These are phyloP conservation scores for Micractinium conductrix DNA, from an alignment of 139 green algal genomes.

Conservation along the genomic window DNA sequence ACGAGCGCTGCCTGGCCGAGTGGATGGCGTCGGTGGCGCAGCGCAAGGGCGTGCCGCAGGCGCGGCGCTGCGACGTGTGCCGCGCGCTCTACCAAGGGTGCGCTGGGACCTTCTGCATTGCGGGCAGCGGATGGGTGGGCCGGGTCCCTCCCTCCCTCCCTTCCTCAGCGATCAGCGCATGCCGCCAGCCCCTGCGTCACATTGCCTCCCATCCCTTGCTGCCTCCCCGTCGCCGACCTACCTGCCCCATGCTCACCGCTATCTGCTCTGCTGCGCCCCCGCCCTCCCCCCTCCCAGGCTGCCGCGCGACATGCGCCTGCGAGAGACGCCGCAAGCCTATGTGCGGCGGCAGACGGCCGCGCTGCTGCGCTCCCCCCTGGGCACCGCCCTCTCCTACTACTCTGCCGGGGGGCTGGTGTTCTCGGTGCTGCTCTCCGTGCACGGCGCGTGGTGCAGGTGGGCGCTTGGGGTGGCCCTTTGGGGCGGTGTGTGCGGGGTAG, in stretches of 20 bases:
- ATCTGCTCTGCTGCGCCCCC: too few relatives aligned
- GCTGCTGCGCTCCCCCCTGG: not conserved
- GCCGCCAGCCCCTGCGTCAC: too few relatives aligned
- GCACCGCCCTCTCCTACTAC: not conserved
- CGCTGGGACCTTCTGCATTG: too few relatives aligned
- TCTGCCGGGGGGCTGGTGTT: not conserved
- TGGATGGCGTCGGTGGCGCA: slow-evolving; percentile 25
- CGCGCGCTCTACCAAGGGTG: not conserved
- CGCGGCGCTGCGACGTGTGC: slow-evolving; percentile 36
- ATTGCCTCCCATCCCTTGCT: too few relatives aligned
- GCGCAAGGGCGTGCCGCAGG: not conserved
- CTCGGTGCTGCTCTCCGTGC: not conserved
- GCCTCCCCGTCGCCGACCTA: too few relatives aligned
- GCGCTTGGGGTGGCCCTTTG: too few relatives aligned
- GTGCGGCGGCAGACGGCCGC: not conserved
- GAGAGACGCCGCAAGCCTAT: not conserved
- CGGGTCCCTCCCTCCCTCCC: too few relatives aligned
- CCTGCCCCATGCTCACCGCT: too few relatives aligned
- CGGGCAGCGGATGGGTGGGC: too few relatives aligned
- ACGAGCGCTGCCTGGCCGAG: slow-evolving; percentile 34
- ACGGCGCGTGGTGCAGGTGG: not conserved
- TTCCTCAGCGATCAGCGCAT: too few relatives aligned
- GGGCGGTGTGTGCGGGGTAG: too few relatives aligned
- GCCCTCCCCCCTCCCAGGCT: not conserved
- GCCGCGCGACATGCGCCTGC: slow-evolving; percentile 8